Evolutionary conservation across 306 rosid species (phyloP).

Genomic region (Vicia villosa): DNA sequence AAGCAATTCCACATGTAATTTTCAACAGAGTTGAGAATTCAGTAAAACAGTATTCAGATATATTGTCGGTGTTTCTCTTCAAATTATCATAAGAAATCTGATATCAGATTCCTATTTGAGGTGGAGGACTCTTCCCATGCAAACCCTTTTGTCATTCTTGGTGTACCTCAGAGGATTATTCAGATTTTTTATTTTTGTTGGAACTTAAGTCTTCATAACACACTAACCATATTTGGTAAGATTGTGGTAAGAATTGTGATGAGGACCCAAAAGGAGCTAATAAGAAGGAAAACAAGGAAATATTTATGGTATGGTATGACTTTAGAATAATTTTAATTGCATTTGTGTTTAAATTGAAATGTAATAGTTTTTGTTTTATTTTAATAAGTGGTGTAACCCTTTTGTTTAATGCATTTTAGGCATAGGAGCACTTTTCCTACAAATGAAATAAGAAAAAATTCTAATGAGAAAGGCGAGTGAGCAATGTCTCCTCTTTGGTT

Average conservation of each 20-base stretch:
- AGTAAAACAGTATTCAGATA: neutral
- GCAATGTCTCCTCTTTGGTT: neutral
- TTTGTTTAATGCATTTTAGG: neutral
- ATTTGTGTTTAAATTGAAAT: neutral
- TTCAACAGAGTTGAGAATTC: conserved; percentile 7
- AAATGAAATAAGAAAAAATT: too few species aligned
- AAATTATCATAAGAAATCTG: neutral
- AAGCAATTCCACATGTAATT: neutral
- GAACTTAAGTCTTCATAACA: neutral
- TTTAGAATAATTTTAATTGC: neutral
- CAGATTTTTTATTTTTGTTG: neutral
- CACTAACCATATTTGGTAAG: neutral
- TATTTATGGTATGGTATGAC: neutral
- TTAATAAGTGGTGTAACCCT: neutral
- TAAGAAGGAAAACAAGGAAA: neutral
- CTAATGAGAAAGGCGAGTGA: neutral
- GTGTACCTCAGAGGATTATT: neutral
- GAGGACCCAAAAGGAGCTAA: neutral
- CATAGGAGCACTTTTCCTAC: neutral
- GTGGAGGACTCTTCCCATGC: neutral
- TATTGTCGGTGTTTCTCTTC: neutral
- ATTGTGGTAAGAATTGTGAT: neutral
- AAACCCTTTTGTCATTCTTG: neutral
- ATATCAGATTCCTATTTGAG: conserved; percentile 9
- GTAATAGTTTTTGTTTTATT: neutral